Evolutionary conservation across 169 alveolate genomes (phyloP), one percentile per base, ranked within the genome.

Genomic region (Besnoitia besnoiti): DNA sequence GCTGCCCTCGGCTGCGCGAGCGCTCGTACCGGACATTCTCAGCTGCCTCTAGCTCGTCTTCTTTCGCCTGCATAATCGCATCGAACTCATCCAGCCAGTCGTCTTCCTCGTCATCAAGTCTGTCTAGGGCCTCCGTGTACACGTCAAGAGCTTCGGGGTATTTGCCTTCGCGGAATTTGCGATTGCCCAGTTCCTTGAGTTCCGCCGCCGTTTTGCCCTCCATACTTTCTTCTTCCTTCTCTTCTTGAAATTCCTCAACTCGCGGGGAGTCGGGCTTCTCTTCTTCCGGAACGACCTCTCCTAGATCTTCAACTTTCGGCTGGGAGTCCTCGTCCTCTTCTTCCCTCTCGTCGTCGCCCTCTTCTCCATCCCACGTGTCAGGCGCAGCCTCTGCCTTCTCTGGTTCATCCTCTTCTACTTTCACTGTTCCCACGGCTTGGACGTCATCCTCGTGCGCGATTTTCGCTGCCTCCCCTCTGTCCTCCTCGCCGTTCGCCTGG

Each of bases 221-320:
- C 79, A 47, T 49, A 4, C 30, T 89, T 12, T 75, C 88, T 37
- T 76, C 93, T 0, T 59, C 79, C 40, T 42, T 95, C 89, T 85
- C 94, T 67, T 85, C 94, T 91, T 76, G 94, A 94, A 84, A 95
- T 96, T 84, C 96, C 37, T 89, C 87, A n/a, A 73, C 33, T 5
- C 92, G 88, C 44, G 92, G 92, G 10, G 76, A 24, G 24, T 62
- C 35, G 5, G 47, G 50, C 46, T 49, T 90, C 55, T 61, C 35
- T 16, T 75, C 93, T 16, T 16, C 87, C 8, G 80, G 75, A 1
- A 42, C 19, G 24, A n/a, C 89, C 61, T 49, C 75, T 24, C 75
- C 89, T 40, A 47, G 55, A 8, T 44, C 93, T 24, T 75, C 88
- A 19, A 39, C 93, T 3, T 67, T 55, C n/a, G 84, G 84, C 40